Percentiles rank a stretch among this genome's conserved stretches.
Conservation (phyloP, 2,329 filamentous ascomycete genomes). For the Blumeria hordei region DNA sequence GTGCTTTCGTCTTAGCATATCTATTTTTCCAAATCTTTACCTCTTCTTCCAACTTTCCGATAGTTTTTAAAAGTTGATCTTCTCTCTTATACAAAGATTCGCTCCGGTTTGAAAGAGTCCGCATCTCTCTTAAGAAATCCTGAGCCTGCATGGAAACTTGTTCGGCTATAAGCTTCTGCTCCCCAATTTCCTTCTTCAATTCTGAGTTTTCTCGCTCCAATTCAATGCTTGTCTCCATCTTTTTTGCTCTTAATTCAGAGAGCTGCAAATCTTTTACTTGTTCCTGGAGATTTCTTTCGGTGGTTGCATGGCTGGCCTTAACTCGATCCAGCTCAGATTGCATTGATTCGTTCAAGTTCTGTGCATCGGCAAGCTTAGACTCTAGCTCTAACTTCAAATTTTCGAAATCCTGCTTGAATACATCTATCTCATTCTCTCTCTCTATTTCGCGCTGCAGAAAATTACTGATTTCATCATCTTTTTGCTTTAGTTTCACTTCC, state of each 20-base stretch:
- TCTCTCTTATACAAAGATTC: constrained; percentile 60
- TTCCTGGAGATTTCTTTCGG: constrained; percentile 35
- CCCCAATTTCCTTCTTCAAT: constrained; percentile 35
- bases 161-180: constrained; percentile 65
- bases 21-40: constrained; percentile 76
- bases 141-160: constrained; percentile 70
- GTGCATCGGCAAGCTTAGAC: constrained; percentile 46
- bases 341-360: constrained; percentile 55
- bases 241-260: constrained; percentile 10
- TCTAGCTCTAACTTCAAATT: constrained; percentile 44
- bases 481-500: constrained; percentile 44
- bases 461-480: constrained; percentile 42
- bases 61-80: constrained; percentile 48
- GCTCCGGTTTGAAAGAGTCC: constrained; percentile 57
- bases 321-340: constrained; percentile 56
- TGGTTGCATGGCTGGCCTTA: constrained; percentile 39
- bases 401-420: constrained; percentile 48
- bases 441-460: constrained; percentile 34
- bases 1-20: constrained; percentile 71
- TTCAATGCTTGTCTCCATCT: constrained; percentile 21
- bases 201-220: constrained; percentile 42
- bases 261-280: constrained; percentile 33
- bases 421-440: constrained; percentile 24
- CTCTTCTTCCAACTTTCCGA: constrained; percentile 57
- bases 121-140: constrained; percentile 73